A percentile compares a stretch with the other conserved stretches of the same genome.
These are phyloP conservation scores for Chenopodium berlandieri DNA, from an alignment of 148 eudicot species.

Conservation along the genomic window DNA sequence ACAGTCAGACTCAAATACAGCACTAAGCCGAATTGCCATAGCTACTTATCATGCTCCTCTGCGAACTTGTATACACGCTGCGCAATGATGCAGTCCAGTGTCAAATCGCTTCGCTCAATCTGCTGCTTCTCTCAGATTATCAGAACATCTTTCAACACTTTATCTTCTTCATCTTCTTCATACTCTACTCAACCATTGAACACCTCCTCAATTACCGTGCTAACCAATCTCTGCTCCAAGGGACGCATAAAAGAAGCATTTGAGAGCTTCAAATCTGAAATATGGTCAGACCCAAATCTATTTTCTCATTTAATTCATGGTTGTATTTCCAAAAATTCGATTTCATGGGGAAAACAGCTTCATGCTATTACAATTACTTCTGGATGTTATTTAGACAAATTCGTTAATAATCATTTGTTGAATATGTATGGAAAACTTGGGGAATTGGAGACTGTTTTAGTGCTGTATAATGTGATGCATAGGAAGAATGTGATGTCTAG, in stretches of 20 bases:
- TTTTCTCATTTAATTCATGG: slow-evolving; percentile 57
- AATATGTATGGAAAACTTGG: slow-evolving; percentile 65
- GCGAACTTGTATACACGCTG: too few relatives aligned
- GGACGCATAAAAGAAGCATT: slow-evolving; percentile 66
- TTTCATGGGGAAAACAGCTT: slow-evolving; percentile 50
- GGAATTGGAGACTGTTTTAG: slow-evolving; percentile 30
- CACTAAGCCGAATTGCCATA: too few relatives aligned
- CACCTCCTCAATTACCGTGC: slow-evolving; percentile 11
- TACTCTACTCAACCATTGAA: slow-evolving; percentile 29
- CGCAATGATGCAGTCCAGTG: too few relatives aligned
- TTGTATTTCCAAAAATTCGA: slow-evolving; percentile 46
- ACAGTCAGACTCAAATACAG: too few relatives aligned
- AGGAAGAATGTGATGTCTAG: slow-evolving; percentile 67
- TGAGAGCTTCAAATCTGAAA: slow-evolving; percentile 36
- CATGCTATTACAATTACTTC: slow-evolving; percentile 56
- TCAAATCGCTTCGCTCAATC: neutral
- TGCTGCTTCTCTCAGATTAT: slow-evolving; percentile 15
- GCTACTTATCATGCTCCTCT: too few relatives aligned
- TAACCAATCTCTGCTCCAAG: slow-evolving; percentile 46
- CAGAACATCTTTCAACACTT: neutral
- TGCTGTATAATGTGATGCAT: slow-evolving; percentile 52
- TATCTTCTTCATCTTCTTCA: neutral
- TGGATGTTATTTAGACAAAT: slow-evolving; percentile 56
- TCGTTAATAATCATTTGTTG: slow-evolving; percentile 58
- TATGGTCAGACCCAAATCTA: slow-evolving; percentile 58